phyloP scores from a whole-genome alignment of 2,329 filamentous ascomycete genomes.

The Drechslerella dactyloides region DNA sequence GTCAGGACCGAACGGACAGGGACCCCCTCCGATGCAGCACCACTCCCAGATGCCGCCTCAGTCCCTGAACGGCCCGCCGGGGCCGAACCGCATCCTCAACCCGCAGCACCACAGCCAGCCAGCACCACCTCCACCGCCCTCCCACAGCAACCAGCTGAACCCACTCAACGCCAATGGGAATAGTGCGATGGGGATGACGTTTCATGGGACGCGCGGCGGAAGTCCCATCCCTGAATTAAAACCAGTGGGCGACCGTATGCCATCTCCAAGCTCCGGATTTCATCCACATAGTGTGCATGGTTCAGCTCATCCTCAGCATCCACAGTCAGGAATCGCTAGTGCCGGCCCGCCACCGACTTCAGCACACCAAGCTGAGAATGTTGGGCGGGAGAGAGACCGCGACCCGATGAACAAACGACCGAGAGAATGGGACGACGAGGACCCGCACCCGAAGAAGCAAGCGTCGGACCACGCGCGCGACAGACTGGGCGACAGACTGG shows the following conservation, averaged over 20 bases:
- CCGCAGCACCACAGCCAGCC: slow-evolving; percentile 56
- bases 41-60: slow-evolving; percentile 60
- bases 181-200: slow-evolving; percentile 65
- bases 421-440: slow-evolving; percentile 90
- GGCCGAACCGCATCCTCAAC: slow-evolving; percentile 59
- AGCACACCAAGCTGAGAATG: slow-evolving; percentile 71
- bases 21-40: slow-evolving; percentile 58
- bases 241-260: slow-evolving; percentile 80
- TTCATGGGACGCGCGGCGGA: slow-evolving; percentile 51
- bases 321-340: slow-evolving; percentile 72
- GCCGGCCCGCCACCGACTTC: slow-evolving; percentile 72
- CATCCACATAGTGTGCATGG: slow-evolving; percentile 65
- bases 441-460: slow-evolving; percentile 74
- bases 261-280: slow-evolving; percentile 85
- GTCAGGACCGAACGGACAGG: slow-evolving; percentile 58
- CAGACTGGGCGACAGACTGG: slow-evolving; percentile 81
- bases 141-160: slow-evolving; percentile 54
- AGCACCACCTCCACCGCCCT: slow-evolving; percentile 58
- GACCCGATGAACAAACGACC: slow-evolving; percentile 79
- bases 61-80: slow-evolving; percentile 61
- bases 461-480: slow-evolving; percentile 86
- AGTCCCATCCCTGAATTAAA: slow-evolving; percentile 85
- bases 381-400: slow-evolving; percentile 65
- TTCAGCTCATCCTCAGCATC: slow-evolving; percentile 72
- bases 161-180: slow-evolving; percentile 69